Conservation (phyloP, 306 rosid genomes). For the Prunus davidiana region DNA sequence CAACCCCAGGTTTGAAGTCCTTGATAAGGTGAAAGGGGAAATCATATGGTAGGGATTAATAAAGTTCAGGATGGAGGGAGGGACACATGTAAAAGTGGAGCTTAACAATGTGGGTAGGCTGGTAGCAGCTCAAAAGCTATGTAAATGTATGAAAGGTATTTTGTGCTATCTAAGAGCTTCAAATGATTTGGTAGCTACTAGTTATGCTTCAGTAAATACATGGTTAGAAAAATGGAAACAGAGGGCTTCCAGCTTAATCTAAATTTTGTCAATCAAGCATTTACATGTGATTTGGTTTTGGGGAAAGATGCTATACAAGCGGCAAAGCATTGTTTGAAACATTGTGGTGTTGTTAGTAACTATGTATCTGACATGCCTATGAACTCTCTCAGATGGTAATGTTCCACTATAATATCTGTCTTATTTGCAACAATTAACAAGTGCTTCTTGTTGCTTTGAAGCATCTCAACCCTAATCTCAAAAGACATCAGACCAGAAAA, state of each 20-base stretch:
- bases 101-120: not conserved
- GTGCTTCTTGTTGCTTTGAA: not conserved
- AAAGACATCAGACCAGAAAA: too few relatives aligned
- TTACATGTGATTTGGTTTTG: too few relatives aligned
- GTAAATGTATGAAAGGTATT: not conserved
- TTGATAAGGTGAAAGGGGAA: not conserved
- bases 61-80: not conserved
- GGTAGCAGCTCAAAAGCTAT: not conserved
- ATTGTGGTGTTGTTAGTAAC: not conserved
- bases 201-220: not conserved
- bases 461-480: too few relatives aligned
- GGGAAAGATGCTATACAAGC: not conserved
- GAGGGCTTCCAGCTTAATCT: too few relatives aligned
- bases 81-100: not conserved
- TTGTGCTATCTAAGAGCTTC: not conserved
- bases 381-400: not conserved
- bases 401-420: not conserved
- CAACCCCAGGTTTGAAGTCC: too few relatives aligned
- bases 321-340: not conserved
- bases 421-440: not conserved
- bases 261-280: too few relatives aligned
- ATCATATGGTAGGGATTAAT: not conserved
- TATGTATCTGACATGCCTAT: not conserved
- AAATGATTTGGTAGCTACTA: not conserved
- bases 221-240: not conserved